These are phyloP conservation scores for Chlamydomonas asymmetrica DNA, from an alignment of 139 green algal species.

Conservation along the genomic window DNA sequence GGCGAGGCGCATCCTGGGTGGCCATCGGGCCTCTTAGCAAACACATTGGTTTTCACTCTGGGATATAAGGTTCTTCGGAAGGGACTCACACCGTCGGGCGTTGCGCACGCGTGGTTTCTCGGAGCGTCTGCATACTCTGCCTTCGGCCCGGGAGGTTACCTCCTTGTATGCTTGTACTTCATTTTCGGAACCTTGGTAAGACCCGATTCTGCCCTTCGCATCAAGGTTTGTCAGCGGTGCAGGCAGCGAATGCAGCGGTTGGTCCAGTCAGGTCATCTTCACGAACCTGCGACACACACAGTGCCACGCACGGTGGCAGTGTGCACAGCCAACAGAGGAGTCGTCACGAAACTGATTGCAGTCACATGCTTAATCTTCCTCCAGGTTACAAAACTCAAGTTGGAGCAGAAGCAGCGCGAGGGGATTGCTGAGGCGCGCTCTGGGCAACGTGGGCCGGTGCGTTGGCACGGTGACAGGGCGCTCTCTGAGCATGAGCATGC, in stretches of 20 bases:
- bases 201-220: too few species aligned
- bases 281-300: too few species aligned
- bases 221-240: too few species aligned
- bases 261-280: too few species aligned
- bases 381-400: conserved; percentile 92
- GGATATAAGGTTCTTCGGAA: conserved; percentile 73
- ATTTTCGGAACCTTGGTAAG: conserved; percentile 78
- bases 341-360: neutral
- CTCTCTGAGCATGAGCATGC: too few species aligned
- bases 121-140: conserved; percentile 69
- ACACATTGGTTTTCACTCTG: conserved; percentile 26
- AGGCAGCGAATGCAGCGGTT: too few species aligned
- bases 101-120: conserved; percentile 79
- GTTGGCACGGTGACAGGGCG: too few species aligned
- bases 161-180: conserved; percentile 95
- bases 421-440: conserved; percentile 92
- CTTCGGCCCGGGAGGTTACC: conserved; percentile 82
- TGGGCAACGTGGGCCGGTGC: conserved; percentile 71
- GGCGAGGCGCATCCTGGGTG: conserved; percentile 24
- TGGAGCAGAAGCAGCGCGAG: conserved; percentile 91
- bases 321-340: neutral
- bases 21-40: conserved; percentile 13
- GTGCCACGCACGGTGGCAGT: neutral
- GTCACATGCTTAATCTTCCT: conserved; percentile 1
- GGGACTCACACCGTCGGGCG: conserved; percentile 72